Evolutionary conservation across 805 yeast species (phyloP), one percentile per base, ranked within the genome.

Genomic region (Lipomyces orientalis): DNA sequence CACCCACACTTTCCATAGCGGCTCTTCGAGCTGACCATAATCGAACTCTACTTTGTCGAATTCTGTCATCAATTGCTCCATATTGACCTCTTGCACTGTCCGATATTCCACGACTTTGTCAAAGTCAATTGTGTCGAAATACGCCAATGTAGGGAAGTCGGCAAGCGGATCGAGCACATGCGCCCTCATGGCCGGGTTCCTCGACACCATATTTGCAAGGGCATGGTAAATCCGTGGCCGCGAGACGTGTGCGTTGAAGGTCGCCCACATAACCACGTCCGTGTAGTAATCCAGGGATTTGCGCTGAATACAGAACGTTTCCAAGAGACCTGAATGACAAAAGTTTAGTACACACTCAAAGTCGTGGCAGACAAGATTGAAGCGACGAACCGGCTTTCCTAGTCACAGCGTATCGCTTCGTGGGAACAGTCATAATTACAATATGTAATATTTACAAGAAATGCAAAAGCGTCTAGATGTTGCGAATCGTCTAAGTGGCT

Each of bases 1-100:
- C 35, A 64, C 59, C 19, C 31, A 51, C 19, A 64, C 52, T 52
- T 52, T 60, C 67, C 67, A 64, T 2, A 56, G 39, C 29, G 67
- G 67, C n/a, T 9, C 35, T 22, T 19, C 34, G 14, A 12, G 55
- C 35, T 60, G 46, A 7, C 14, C 43, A 22, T 34, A 39, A 16
- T 31, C 58, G 16, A 64, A 60, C 54, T 33, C 10, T 12, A 6
- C 14, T 35, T 52, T 35, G 59, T 37, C 43, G 54, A 51, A 29
- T 8, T 54, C 57, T n/a, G 55, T 19, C 55, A 52, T 22, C 55
- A 52, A 25, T 52, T 52, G 55, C n/a, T 52, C 55, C 55, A 52
- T 22, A 16, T 52, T 52, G 9, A 52, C 31, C 34, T 52, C 34
- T 25, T 25, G 55, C 33, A 52, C 14, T 5, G 33, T 31, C 55